Conservation (phyloP, 2,329 filamentous ascomycete genomes). For the Didymella exigua region DNA sequence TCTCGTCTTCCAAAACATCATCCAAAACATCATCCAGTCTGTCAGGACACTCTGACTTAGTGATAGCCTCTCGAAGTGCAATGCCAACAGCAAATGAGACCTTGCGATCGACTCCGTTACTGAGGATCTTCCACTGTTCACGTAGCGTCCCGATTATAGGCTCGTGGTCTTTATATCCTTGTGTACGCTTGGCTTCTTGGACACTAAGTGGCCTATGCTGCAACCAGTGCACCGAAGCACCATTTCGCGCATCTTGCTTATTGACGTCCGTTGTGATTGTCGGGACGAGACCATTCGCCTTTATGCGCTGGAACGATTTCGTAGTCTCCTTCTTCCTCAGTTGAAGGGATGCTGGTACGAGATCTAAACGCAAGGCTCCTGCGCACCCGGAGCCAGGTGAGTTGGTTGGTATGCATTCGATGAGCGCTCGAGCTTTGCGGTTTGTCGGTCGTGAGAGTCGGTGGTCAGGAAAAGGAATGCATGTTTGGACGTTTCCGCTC, state of each 20-base stretch:
- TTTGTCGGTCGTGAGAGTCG: slow-evolving; percentile 47
- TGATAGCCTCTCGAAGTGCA: slow-evolving; percentile 16
- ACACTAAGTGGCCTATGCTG: slow-evolving; percentile 67
- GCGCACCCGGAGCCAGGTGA: slow-evolving; percentile 48
- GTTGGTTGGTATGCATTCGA: slow-evolving; percentile 64
- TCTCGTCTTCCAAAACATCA: not conserved
- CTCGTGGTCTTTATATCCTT: slow-evolving; percentile 73
- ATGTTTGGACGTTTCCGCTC: slow-evolving; percentile 66
- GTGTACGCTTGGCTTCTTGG: slow-evolving; percentile 70
- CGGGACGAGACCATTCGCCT: slow-evolving; percentile 60
- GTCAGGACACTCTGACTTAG: not conserved
- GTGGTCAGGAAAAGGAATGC: slow-evolving; percentile 72
- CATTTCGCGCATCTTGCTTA: slow-evolving; percentile 62
- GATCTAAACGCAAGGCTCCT: slow-evolving; percentile 44
- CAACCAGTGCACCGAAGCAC: slow-evolving; percentile 67
- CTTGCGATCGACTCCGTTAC: slow-evolving; percentile 76
- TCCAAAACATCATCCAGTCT: not conserved
- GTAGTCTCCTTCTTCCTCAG: slow-evolving; percentile 25
- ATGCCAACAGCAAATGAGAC: slow-evolving; percentile 71
- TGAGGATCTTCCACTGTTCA: slow-evolving; percentile 70
- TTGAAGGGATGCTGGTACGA: slow-evolving; percentile 39
- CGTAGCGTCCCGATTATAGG: slow-evolving; percentile 64
- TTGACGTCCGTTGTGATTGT: slow-evolving; percentile 65
- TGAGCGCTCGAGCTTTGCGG: slow-evolving; percentile 50
- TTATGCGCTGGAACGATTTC: slow-evolving; percentile 58